Evolutionary conservation across 228 moss, liverwort and hornwort species (phyloP).

Genomic region (Sphagnum fallax): DNA sequence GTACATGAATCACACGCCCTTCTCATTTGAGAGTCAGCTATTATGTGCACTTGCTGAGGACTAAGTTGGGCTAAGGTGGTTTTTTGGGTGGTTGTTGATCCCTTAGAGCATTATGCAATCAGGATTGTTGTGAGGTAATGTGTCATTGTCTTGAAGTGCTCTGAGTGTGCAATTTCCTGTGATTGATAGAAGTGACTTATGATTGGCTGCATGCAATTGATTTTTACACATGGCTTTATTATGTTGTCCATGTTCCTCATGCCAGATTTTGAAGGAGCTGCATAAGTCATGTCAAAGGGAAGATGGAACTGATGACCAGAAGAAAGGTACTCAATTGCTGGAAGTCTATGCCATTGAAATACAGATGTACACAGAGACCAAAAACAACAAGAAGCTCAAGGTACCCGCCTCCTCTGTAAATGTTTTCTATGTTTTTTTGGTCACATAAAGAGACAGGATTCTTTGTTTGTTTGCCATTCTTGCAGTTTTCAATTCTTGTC

Average conservation of each 20-base stretch:
- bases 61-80: too few relatives aligned
- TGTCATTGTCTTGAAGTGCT: too few relatives aligned
- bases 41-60: neutral
- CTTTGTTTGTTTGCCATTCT: neutral
- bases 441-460: neutral
- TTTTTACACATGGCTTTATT: too few relatives aligned
- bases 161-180: too few relatives aligned
- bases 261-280: constrained; percentile 99
- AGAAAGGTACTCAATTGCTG: constrained; percentile 96
- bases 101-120: too few relatives aligned
- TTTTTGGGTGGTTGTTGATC: too few relatives aligned
- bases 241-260: too few relatives aligned
- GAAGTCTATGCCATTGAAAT: constrained; percentile 99
- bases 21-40: neutral
- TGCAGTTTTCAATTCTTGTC: neutral
- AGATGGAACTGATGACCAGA: constrained; percentile 97
- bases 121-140: too few relatives aligned
- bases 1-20: neutral
- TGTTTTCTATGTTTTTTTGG: neutral
- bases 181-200: too few relatives aligned
- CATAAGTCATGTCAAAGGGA: constrained; percentile 99
- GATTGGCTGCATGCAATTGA: too few relatives aligned
- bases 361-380: constrained; percentile 99
- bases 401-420: constrained; percentile 13
- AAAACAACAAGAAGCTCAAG: constrained; percentile 99